phyloP scores from a whole-genome alignment of 768 basidiomycete species.

The Tricholoma sp. region DNA sequence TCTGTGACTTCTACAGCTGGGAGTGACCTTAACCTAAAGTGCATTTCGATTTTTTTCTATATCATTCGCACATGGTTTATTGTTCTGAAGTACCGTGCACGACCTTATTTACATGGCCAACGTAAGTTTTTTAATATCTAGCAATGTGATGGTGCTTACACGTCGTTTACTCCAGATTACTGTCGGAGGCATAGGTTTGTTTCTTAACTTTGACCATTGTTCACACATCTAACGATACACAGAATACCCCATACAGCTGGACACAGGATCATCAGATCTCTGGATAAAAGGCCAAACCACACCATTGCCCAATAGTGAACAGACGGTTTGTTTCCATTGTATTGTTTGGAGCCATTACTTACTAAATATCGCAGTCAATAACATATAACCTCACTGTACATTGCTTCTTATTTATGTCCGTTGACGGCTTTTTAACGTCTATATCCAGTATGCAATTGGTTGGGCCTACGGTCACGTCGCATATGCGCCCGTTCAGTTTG shows the following conservation, averaged over 20 bases:
- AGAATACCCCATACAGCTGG: constrained; percentile 76
- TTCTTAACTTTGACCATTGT: neutral
- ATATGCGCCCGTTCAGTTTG: constrained; percentile 60
- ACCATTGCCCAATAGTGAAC: constrained; percentile 43
- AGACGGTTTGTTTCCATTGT: constrained; percentile 38
- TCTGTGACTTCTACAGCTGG: constrained; percentile 27
- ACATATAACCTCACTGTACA: constrained; percentile 63
- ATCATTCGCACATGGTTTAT: neutral
- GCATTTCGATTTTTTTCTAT: constrained; percentile 11
- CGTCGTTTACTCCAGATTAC: constrained; percentile 44
- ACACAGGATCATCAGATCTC: constrained; percentile 83
- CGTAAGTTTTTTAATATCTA: constrained; percentile 35
- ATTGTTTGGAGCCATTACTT: constrained; percentile 3
- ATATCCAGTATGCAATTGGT: constrained; percentile 69
- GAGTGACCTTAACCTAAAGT: constrained; percentile 43
- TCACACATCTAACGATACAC: constrained; percentile 3
- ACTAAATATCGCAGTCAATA: constrained; percentile 26
- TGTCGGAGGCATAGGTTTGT: constrained; percentile 52
- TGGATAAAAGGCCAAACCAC: constrained; percentile 53
- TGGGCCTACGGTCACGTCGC: constrained; percentile 67
- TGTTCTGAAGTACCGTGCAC: constrained; percentile 50
- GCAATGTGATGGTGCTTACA: constrained; percentile 1
- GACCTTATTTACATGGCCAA: constrained; percentile 80
- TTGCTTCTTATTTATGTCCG: neutral
- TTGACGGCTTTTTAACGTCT: constrained; percentile 1